These are phyloP conservation scores for Elymus sibiricus DNA, from an alignment of 176 grass and related monocot species.

Conservation along the genomic window DNA sequence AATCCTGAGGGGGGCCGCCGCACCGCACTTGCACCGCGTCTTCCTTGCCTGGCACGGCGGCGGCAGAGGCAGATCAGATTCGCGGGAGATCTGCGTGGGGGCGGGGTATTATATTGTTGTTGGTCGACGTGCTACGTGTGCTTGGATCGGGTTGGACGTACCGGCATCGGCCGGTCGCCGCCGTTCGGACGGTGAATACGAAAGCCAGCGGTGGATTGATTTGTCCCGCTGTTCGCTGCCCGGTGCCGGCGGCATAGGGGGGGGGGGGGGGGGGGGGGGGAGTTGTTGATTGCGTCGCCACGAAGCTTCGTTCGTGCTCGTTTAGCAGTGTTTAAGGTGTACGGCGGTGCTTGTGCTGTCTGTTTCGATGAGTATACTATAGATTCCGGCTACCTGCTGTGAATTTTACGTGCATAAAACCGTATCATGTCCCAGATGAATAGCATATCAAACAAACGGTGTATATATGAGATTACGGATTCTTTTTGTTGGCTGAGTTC, in stretches of 20 bases:
- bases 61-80: constrained; percentile 16
- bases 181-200: constrained; percentile 1
- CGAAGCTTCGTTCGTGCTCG: background rate
- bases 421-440: no score
- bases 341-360: no score
- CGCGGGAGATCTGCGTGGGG: background rate
- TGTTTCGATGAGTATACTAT: no score
- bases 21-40: constrained; percentile 11
- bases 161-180: no score
- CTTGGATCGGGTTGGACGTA: no score
- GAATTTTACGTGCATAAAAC: no score
- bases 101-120: background rate
- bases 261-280: accelerated
- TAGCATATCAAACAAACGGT: no score
- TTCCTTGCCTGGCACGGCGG: constrained; percentile 40
- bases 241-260: background rate
- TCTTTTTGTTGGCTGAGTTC: no score
- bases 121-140: constrained; percentile 7
- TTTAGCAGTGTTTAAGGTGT: background rate
- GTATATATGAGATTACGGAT: no score
- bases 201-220: background rate
- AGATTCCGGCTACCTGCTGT: no score
- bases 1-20: background rate
- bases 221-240: background rate
- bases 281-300: background rate